Evolutionary conservation across 352 stramenopile species (phyloP).

Genomic region (Globisporangium polare): DNA sequence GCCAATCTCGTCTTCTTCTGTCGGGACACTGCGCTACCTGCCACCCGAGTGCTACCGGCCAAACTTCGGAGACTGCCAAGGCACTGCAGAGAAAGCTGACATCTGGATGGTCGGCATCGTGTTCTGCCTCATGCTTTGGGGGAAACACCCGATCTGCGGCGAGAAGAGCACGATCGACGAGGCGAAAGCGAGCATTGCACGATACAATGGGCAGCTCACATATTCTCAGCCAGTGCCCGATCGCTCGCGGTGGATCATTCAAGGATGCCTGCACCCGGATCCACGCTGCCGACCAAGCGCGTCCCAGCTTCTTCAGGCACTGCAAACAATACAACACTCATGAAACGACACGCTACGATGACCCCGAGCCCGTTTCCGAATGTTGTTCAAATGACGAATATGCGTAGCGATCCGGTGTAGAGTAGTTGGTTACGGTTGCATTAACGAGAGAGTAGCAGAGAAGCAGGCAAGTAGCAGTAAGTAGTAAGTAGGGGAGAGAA

Average conservation of each 20-base stretch:
- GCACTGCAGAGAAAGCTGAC: slow-evolving; percentile 72
- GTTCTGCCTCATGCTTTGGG: slow-evolving; percentile 71
- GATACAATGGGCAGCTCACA: slow-evolving; percentile 28
- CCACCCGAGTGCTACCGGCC: slow-evolving; percentile 69
- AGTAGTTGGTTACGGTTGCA: slow-evolving; percentile 11
- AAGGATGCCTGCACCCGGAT: slow-evolving; percentile 63
- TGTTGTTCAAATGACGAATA: slow-evolving; percentile 13
- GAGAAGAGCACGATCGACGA: slow-evolving; percentile 62
- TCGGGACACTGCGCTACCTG: slow-evolving; percentile 71
- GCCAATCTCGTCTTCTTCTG: slow-evolving; percentile 54
- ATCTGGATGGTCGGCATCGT: slow-evolving; percentile 84
- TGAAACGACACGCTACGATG: slow-evolving; percentile 2
- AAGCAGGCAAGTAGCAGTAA: slow-evolving; percentile 8
- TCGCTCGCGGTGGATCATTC: slow-evolving; percentile 62
- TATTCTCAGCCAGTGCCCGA: slow-evolving; percentile 45
- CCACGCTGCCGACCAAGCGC: slow-evolving; percentile 57
- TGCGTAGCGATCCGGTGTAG: slow-evolving; percentile 13
- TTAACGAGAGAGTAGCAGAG: slow-evolving; percentile 7
- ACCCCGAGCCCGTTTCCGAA: slow-evolving; percentile 3
- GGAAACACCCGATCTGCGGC: slow-evolving; percentile 66
- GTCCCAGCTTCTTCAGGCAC: slow-evolving; percentile 52
- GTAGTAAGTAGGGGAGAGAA: slow-evolving; percentile 3
- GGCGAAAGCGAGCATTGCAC: slow-evolving; percentile 18
- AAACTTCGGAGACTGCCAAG: slow-evolving; percentile 51
- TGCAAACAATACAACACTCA: slow-evolving; percentile 31